Evolutionary conservation across 805 yeast genomes (phyloP), one percentile per base, ranked within the genome.

Genomic region (Ogataea sp.): DNA sequence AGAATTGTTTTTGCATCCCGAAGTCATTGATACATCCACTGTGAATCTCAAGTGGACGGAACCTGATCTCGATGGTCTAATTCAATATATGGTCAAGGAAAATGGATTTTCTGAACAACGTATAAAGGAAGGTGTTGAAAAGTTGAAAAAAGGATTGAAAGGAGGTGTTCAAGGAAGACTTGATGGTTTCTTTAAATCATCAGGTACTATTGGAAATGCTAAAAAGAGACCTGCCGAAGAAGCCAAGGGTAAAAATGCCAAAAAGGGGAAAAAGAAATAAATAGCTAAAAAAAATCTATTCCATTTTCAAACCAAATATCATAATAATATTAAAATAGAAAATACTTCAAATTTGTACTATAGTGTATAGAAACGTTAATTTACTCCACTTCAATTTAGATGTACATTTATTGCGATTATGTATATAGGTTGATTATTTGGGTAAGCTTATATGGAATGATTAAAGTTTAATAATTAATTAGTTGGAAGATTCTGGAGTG

Each of bases 101-200:
- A 89, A 90, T 56, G 96, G 96, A 0, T 93, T 93, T 61, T 83
- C 80, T 46, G 98, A 93, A 55, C 97, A 90, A 37, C 73, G 98
- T 56, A 86, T 93, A 15, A 77, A 80, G 49, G 73, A 82, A 42
- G 98, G 97, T 29, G 89, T 89, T 6, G 85, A 78, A 31, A 82
- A 90, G 59, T 70, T 93, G 50, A 75, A 77, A 48, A 93, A 93
- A 59, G 93, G 87, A 7, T 67, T 85, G 45, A 86, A 86, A 52
- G 69, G 83, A 2, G 90, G 94, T 2, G 83, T 84, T 2, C 98
- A 93, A 58, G 96, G 93, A 6, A 74, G 97, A 49, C 62, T 90
- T 21, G 97, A 93, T 55, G 94, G 96, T 1, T 93, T 93, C 55
- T 93, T 93, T 64, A 77, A 78, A 51, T 86, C 80, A 34, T 64